Base-by-base conservation (phyloP, 805 yeast species). In the Sugiyamaella marilandica region DNA sequence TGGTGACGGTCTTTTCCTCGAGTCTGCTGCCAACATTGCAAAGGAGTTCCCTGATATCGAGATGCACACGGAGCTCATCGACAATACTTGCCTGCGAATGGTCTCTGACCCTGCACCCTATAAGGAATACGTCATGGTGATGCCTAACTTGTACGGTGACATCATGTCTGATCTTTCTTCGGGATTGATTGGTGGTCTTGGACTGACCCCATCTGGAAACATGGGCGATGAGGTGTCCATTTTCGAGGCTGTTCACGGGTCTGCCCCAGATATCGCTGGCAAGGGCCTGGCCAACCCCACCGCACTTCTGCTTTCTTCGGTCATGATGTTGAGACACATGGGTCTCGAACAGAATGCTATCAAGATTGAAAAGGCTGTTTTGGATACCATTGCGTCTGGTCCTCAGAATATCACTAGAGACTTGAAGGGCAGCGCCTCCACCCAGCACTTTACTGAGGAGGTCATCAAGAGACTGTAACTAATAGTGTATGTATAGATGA, bases 241-340 rank as follows among this genome's bases (percentile, higher is more conserved):
- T 71, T 94, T 94, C 73, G 99, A 94, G 82, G 99, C 99, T 60
- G 99, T 94, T 68, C 99, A 94, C 74, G 99, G 99, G 73, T 91
- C 98, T 54, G 99, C 99, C 59, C 99, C 99, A 65, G 99, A 94
- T 73, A 94, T 94, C 68, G 98, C 98, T 58, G 99, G 99, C 70
- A 89, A 94, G 81, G 95, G 96, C 70, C 82, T 88, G 71, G 99
- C 99, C 60, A 94, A 94, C 83, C 99, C 99, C 77, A 94, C 99
- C 57, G 99, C 99, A 53, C 76, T 94, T 70, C 79, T 94, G 71
- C 81, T 94, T 70, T 89, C 97, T 48, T 92, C 98, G 45, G 89
- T 91, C 70, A 94, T 94, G 97, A 92, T 94, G 98, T 85, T 94
- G 80, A 87, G 95, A 78, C 99, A 94, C 81, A 92, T 94, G 98